Percentiles rank a stretch among this genome's conserved stretches.
These are phyloP conservation scores for Drechslerella dactyloides DNA, from an alignment of 2,329 filamentous ascomycete genomes.

Conservation along the genomic window DNA sequence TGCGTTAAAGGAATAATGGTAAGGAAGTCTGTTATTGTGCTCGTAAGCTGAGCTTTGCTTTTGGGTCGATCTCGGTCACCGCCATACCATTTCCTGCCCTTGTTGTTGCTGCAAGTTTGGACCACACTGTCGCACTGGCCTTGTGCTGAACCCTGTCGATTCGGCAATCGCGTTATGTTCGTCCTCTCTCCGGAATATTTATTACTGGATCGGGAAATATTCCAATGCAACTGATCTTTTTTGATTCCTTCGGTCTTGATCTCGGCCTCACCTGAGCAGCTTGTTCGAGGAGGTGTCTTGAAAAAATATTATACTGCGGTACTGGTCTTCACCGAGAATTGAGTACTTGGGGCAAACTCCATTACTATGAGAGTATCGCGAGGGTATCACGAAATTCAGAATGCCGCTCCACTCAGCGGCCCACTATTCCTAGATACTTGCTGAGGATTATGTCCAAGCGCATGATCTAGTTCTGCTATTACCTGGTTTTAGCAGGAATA, in stretches of 20 bases:
- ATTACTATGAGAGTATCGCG: no score
- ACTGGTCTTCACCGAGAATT: no score
- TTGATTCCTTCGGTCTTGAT: background rate
- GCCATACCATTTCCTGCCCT: background rate
- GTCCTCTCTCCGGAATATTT: background rate
- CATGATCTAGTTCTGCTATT: background rate
- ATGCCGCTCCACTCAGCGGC: no score
- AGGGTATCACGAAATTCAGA: no score
- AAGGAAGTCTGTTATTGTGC: background rate
- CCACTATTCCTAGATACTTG: no score
- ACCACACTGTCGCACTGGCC: background rate
- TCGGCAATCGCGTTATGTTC: constrained; percentile 5
- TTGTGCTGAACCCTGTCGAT: background rate
- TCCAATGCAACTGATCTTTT: background rate
- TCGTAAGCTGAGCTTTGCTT: background rate
- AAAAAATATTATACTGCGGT: no score
- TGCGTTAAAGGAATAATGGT: constrained; percentile 3
- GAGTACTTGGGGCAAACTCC: no score
- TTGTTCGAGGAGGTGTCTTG: no score
- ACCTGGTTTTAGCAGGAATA: background rate
- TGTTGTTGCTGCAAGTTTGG: background rate
- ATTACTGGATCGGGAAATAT: background rate
- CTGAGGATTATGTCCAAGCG: no score
- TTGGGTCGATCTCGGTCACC: background rate
- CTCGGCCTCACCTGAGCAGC: background rate